phyloP scores from a whole-genome alignment of 2,329 filamentous ascomycete genomes.

The Elsinoe fawcettii region DNA sequence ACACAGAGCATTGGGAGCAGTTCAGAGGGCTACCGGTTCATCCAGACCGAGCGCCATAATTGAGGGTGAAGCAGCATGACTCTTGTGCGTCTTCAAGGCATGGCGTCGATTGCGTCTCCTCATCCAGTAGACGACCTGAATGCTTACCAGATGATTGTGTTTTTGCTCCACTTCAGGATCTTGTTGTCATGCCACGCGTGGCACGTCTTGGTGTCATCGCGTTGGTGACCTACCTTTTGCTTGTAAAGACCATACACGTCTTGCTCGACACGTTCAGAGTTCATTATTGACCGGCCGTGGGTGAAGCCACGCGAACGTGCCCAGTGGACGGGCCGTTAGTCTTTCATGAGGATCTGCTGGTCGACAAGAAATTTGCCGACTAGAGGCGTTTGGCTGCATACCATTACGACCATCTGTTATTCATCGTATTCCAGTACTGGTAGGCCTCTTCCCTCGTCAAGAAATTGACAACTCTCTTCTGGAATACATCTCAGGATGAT shows the following conservation, averaged over 20 bases:
- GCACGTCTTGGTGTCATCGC: too few relatives aligned
- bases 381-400: neutral
- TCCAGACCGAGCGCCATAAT: neutral
- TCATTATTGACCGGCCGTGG: too few relatives aligned
- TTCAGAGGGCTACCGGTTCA: neutral
- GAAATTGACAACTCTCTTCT: neutral
- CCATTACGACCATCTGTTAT: neutral
- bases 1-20: neutral
- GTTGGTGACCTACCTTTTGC: too few relatives aligned
- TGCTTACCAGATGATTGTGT: neutral
- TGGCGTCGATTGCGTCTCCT: neutral
- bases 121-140: neutral
- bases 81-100: neutral
- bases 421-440: neutral
- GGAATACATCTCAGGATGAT: neutral
- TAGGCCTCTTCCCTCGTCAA: too few relatives aligned
- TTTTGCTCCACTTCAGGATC: neutral
- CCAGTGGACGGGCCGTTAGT: conserved; percentile 6
- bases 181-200: too few relatives aligned
- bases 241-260: too few relatives aligned
- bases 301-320: conserved; percentile 11
- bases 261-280: too few relatives aligned
- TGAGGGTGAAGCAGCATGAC: neutral
- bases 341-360: conserved; percentile 7
- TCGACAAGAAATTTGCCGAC: conserved; percentile 8